Evolutionary conservation across 192 early-diverging fungal genomes (phyloP), one percentile per base, ranked within the genome.

Genomic region (Mortierella hygrophila): DNA sequence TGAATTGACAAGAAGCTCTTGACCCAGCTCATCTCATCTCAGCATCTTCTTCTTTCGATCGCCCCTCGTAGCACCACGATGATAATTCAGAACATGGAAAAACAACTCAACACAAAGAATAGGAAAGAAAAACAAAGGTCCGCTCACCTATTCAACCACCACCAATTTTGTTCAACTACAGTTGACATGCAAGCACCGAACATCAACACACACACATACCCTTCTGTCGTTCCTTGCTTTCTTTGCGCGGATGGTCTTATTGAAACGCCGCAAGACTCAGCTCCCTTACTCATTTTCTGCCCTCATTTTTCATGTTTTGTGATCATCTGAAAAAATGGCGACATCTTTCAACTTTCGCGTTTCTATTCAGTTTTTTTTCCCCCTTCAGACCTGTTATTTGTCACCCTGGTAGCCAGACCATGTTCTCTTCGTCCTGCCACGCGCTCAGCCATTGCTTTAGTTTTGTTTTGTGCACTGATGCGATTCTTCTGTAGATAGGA

Each of bases 201-300:
- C 44, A 46, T 15, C 6, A 3, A 40, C 52, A n/a, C n/a, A 29
- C 57, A 26, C 57, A 57, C 23, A 21, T 8, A n/a, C 55, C 23
- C 10, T 32, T 65, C 11, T 65, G 11, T 32, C 60, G 26, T 15
- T 65, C 32, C 26, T 32, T 65, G 21, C 23, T 65, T 65, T 32
- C 6, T 65, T 29, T 65, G 60, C 60, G 60, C 60, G n/a, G 29
- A 10, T 26, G 4, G 11, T 65, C 3, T 13, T 65, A 35, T 65
- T 65, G 60, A 65, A 65, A 65, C 60, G 60, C 60, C 60, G 60
- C 60, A 65, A 65, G 60, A 35, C 60, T 65, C 60, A 65, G 60
- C 60, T 65, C 26, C 11, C 11, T 65, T 13, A 7, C 11, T 32
- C 6, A 20, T 15, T 55, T 54, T 55, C 54, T 55, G 4, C 21